These are phyloP conservation scores for Phytophthora lateralis DNA, from an alignment of 352 stramenopile genomes.

Conservation along the genomic window DNA sequence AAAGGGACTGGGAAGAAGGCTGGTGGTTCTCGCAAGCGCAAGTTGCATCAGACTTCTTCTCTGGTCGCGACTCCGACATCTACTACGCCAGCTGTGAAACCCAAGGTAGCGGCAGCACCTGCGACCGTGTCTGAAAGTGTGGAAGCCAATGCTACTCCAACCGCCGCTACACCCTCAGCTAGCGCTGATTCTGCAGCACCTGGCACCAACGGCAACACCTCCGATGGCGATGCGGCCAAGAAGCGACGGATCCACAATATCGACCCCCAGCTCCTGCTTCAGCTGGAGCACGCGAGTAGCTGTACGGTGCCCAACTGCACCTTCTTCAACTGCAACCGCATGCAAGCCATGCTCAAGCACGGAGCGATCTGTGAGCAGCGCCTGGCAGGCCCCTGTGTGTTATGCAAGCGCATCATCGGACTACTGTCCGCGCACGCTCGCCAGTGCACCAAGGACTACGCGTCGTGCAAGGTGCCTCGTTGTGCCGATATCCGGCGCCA, in stretches of 20 bases:
- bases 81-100: constrained; percentile 7
- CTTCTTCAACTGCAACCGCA: constrained; percentile 88
- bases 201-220: constrained; percentile 12
- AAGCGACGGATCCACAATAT: constrained; percentile 92
- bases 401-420: constrained; percentile 88
- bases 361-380: constrained; percentile 85
- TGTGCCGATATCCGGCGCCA: constrained; percentile 88
- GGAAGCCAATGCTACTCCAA: constrained; percentile 1
- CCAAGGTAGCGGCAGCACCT: constrained; percentile 6
- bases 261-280: constrained; percentile 83
- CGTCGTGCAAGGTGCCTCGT: constrained; percentile 80
- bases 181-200: constrained; percentile 2
- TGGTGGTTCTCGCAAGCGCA: constrained; percentile 67
- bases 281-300: constrained; percentile 84
- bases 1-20: constrained; percentile 38
- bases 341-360: constrained; percentile 91
- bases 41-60: constrained; percentile 59
- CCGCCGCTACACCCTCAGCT: background rate
- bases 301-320: constrained; percentile 73
- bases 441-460: constrained; percentile 81
- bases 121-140: background rate
- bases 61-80: constrained; percentile 20
- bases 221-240: constrained; percentile 86
- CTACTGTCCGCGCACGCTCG: constrained; percentile 82
- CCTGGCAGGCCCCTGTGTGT: constrained; percentile 76